Conservation (phyloP, 73 alveolate genomes). For the Paramecium sexaurelia region DNA sequence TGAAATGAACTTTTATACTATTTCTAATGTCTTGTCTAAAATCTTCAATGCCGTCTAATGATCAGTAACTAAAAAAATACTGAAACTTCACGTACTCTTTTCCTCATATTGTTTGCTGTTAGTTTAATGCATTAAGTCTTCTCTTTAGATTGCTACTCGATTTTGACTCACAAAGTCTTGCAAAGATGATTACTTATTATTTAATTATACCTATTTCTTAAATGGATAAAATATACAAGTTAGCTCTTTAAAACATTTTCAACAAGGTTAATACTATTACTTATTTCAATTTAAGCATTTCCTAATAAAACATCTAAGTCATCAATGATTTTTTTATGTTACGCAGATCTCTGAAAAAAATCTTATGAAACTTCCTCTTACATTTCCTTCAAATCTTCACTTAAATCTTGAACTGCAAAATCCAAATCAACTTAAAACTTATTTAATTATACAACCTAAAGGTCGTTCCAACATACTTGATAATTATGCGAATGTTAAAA, state of each 20-base stretch:
- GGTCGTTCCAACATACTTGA: conserved; percentile 38
- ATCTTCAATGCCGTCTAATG: conserved; percentile 42
- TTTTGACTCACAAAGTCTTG: conserved; percentile 37
- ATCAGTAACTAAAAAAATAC: conserved; percentile 17
- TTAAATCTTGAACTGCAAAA: conserved; percentile 34
- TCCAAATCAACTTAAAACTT: conserved; percentile 27
- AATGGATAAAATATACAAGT: neutral
- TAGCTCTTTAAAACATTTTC: conserved; percentile 4
- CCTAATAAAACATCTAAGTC: conserved; percentile 14
- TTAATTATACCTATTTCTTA: neutral
- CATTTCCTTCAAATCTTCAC: conserved; percentile 30
- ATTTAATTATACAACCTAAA: neutral
- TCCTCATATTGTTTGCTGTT: conserved; percentile 29
- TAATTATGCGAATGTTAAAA: neutral
- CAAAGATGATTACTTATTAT: neutral
- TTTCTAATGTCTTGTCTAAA: conserved; percentile 6
- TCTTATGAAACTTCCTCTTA: conserved; percentile 20
- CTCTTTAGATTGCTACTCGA: conserved; percentile 15
- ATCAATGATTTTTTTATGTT: conserved; percentile 34
- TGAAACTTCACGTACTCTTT: conserved; percentile 23
- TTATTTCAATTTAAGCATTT: conserved; percentile 50
- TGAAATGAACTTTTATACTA: conserved; percentile 20
- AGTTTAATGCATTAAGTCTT: neutral
- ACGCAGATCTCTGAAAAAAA: conserved; percentile 27
- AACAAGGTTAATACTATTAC: conserved; percentile 3